Conservation (phyloP, 371 early-diverging fungal species). For the Batkoa obscura region DNA sequence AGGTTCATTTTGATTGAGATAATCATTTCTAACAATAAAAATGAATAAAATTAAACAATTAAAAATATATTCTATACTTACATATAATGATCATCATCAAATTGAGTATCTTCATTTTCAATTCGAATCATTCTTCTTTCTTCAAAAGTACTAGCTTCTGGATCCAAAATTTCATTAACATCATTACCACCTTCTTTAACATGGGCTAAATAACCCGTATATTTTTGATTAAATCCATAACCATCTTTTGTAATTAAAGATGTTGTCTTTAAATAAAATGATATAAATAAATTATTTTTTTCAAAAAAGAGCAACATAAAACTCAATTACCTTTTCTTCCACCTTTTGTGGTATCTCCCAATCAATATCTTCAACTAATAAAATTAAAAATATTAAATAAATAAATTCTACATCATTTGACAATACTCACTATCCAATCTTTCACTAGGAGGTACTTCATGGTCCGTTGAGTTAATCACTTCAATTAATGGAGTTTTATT, state of each 20-base stretch:
- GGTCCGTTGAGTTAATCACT: not conserved
- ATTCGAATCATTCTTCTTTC: constrained; percentile 39
- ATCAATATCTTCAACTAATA: constrained; percentile 43
- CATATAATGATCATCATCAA: constrained; percentile 85
- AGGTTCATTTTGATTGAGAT: constrained; percentile 33
- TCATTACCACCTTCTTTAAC: constrained; percentile 65
- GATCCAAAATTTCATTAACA: constrained; percentile 49
- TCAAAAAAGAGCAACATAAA: constrained; percentile 4
- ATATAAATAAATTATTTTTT: constrained; percentile 52
- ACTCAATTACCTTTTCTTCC: not conserved
- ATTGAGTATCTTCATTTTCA: constrained; percentile 49
- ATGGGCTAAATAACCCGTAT: constrained; percentile 56
- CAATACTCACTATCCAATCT: not conserved
- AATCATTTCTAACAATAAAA: constrained; percentile 30
- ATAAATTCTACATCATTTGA: not conserved
- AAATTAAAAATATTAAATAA: constrained; percentile 4
- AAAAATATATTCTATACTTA: constrained; percentile 18
- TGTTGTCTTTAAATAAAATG: constrained; percentile 71
- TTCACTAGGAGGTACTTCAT: not conserved
- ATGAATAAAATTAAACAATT: not conserved
- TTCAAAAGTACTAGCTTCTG: constrained; percentile 46
- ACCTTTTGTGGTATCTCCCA: constrained; percentile 73
- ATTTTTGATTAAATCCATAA: constrained; percentile 83
- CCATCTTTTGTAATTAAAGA: constrained; percentile 14
- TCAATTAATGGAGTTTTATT: constrained; percentile 10